Conservation (phyloP, 306 rosid species). For the Inga oerstediana region DNA sequence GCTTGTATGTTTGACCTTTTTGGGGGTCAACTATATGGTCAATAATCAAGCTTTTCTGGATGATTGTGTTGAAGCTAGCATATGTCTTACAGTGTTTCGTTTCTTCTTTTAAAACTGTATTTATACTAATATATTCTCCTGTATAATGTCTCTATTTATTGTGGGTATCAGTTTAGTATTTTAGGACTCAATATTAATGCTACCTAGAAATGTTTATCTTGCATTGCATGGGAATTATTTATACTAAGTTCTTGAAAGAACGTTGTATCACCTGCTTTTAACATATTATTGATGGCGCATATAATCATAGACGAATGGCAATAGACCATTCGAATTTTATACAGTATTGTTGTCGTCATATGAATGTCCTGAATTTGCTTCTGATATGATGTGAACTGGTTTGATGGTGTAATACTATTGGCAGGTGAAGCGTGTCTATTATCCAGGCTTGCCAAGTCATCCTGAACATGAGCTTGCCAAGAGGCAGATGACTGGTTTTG, state of each 20-base stretch:
- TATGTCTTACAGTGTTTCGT: not conserved
- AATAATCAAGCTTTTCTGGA: not conserved
- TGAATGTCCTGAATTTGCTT: not conserved
- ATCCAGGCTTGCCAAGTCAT: constrained; percentile 91
- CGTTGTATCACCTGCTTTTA: not conserved
- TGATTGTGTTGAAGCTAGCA: not conserved
- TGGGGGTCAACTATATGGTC: not conserved
- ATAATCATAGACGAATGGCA: not conserved
- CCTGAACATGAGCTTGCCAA: constrained; percentile 93
- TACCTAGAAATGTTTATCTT: not conserved
- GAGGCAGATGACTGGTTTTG: constrained; percentile 96
- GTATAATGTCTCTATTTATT: not conserved
- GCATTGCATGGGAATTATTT: not conserved
- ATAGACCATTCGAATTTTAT: not conserved
- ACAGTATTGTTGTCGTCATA: not conserved
- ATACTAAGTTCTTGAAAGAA: not conserved
- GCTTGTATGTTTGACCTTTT: not conserved
- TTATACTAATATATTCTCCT: not conserved
- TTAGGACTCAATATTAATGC: not conserved
- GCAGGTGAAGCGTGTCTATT: constrained; percentile 88
- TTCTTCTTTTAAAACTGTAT: not conserved
- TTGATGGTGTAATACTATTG: constrained; percentile 30
- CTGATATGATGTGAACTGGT: constrained; percentile 25
- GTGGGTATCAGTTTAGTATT: not conserved
- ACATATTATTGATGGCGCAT: not conserved